A percentile compares a stretch with the other conserved stretches of the same genome.
These are phyloP conservation scores for Petunia hybrid DNA, from an alignment of 305 asterid species.

Conservation along the genomic window DNA sequence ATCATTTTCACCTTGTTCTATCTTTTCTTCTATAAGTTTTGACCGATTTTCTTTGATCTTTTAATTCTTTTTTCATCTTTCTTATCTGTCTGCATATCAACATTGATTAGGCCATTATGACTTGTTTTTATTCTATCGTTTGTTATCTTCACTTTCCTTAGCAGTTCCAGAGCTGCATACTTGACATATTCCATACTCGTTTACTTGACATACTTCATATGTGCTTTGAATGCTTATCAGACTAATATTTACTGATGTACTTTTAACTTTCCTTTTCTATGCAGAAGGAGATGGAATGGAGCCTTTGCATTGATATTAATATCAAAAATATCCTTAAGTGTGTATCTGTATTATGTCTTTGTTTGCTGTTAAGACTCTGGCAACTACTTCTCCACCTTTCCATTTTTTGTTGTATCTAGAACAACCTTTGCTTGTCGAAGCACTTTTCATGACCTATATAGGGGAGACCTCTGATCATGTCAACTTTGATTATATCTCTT, in stretches of 20 bases:
- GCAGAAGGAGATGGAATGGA: slow-evolving; percentile 86
- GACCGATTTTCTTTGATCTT: neutral
- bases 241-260: slow-evolving; percentile 27
- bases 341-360: neutral
- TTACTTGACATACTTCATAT: neutral
- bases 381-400: neutral
- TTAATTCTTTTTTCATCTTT: neutral
- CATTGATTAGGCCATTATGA: slow-evolving; percentile 10
- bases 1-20: slow-evolving; percentile 5
- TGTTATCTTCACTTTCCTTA: neutral
- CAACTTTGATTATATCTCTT: slow-evolving; percentile 18
- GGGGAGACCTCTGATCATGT: neutral
- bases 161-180: slow-evolving; percentile 21
- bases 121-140: slow-evolving; percentile 3
- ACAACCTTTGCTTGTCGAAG: neutral
- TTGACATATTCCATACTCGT: neutral
- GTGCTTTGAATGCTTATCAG: neutral
- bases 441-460: neutral
- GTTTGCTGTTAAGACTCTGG: slow-evolving; percentile 26
- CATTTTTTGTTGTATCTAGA: neutral
- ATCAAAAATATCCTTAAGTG: slow-evolving; percentile 82
- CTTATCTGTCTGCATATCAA: slow-evolving; percentile 5
- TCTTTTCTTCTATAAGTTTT: slow-evolving; percentile 12
- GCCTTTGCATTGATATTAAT: slow-evolving; percentile 87
- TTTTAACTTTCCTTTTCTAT: slow-evolving; percentile 41